Percentiles rank a stretch among this genome's conserved stretches.
These are phyloP conservation scores for Prunus mongolica DNA, from an alignment of 306 rosid genomes.

Conservation along the genomic window DNA sequence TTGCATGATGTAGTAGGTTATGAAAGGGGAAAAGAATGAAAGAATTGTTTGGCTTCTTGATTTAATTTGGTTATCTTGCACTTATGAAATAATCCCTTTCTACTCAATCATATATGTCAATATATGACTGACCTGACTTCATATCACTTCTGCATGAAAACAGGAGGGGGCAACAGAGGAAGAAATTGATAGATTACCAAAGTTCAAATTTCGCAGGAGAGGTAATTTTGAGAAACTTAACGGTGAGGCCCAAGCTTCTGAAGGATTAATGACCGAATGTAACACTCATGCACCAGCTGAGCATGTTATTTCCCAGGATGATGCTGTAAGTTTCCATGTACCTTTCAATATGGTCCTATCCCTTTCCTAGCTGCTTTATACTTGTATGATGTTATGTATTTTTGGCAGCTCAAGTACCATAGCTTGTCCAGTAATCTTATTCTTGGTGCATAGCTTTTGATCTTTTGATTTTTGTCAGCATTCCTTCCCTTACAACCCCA, in stretches of 20 bases:
- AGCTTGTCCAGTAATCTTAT: not conserved
- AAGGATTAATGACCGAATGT: slow-evolving; percentile 61
- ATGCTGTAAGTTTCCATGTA: slow-evolving; percentile 60
- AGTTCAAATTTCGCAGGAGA: slow-evolving; percentile 48
- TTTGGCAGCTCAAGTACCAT: not conserved
- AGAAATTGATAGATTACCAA: slow-evolving; percentile 74
- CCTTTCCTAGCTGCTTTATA: not conserved
- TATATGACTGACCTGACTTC: slow-evolving; percentile 6
- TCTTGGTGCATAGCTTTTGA: not conserved
- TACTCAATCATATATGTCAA: not conserved
- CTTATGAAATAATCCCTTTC: not conserved
- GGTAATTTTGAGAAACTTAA: slow-evolving; percentile 42
- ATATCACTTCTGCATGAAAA: slow-evolving; percentile 27
- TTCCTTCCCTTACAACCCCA: not conserved
- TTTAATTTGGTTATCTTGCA: not conserved
- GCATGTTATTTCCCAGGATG: slow-evolving; percentile 49
- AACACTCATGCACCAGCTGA: slow-evolving; percentile 42
- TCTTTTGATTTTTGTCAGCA: not conserved
- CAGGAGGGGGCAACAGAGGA: slow-evolving; percentile 93
- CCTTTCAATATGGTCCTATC: not conserved
- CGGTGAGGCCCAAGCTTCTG: slow-evolving; percentile 45
- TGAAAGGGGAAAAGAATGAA: not conserved
- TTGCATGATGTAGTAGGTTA: not conserved
- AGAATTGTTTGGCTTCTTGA: not conserved
- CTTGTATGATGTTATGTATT: not conserved